phyloP scores from a whole-genome alignment of 805 yeast species.

The Candida taoyuanica region DNA sequence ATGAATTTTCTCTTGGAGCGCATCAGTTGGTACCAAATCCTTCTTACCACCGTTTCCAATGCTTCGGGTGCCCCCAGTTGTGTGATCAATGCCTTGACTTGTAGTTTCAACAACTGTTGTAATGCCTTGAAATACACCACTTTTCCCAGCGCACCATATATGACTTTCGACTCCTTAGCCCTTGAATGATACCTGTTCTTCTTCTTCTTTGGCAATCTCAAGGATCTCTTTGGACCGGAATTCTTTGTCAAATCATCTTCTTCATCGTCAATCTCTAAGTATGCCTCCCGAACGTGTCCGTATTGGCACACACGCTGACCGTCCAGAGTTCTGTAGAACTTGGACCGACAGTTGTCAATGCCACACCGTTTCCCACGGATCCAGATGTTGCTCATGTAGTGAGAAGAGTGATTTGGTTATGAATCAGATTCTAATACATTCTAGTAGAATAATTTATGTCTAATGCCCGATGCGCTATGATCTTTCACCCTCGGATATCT shows the following conservation, averaged over 20 bases:
- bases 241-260: constrained; percentile 54
- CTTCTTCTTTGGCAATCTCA: constrained; percentile 24
- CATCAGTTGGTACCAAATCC: constrained; percentile 29
- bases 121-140: constrained; percentile 40
- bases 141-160: constrained; percentile 47
- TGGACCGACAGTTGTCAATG: constrained; percentile 80
- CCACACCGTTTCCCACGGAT: constrained; percentile 83
- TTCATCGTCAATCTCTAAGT: constrained; percentile 74
- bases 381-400: constrained; percentile 22
- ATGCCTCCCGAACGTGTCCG: constrained; percentile 87
- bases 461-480: too few species aligned
- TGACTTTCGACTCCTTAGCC: constrained; percentile 16
- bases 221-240: constrained; percentile 48
- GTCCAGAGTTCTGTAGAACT: constrained; percentile 63
- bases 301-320: constrained; percentile 83
- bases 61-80: constrained; percentile 28
- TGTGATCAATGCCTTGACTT: constrained; percentile 38
- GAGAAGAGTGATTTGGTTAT: too few species aligned
- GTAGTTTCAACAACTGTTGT: constrained; percentile 48
- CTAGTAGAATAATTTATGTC: too few species aligned
- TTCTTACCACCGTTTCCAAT: constrained; percentile 32
- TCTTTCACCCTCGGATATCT: too few species aligned
- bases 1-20: background rate
- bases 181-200: constrained; percentile 20
- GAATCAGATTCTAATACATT: too few species aligned